Evolutionary conservation across 257 asterid genomes (phyloP).

Genomic region (Parsonsia alboflavescens): DNA sequence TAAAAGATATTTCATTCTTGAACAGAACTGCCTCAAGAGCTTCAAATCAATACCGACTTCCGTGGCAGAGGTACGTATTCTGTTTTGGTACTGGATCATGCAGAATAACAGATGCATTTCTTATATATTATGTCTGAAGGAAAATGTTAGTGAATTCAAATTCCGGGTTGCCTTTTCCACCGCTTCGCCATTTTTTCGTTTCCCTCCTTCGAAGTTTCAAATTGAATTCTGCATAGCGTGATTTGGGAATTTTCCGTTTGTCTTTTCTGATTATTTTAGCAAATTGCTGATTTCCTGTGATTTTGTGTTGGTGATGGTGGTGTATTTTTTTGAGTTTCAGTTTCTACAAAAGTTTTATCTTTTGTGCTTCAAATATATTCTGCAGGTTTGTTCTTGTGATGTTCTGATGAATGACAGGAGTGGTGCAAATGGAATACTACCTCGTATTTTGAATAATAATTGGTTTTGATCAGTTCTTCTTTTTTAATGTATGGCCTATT

Average conservation of each 20-base stretch:
- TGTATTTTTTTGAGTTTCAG: not conserved
- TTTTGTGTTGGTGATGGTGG: not conserved
- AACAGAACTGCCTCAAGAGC: constrained; percentile 75
- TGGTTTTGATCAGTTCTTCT: not conserved
- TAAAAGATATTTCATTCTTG: constrained; percentile 75
- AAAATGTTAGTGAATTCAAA: not conserved
- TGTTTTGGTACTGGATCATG: constrained; percentile 9
- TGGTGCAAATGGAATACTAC: too few species aligned
- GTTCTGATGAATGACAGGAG: not conserved
- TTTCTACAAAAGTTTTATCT: not conserved
- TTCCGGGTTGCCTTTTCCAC: not conserved
- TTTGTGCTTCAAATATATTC: not conserved
- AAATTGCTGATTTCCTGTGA: not conserved
- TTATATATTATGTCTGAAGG: not conserved
- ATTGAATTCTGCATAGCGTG: not conserved
- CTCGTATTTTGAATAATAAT: too few species aligned
- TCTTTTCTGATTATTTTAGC: not conserved
- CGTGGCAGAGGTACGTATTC: constrained; percentile 42
- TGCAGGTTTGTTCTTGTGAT: not conserved
- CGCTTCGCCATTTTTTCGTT: not conserved
- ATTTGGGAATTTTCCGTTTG: not conserved
- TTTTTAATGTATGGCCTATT: not conserved
- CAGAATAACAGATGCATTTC: constrained; percentile 1
- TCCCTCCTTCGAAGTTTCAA: not conserved
- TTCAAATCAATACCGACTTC: constrained; percentile 71